Percentiles rank a stretch among this genome's conserved stretches.
These are phyloP conservation scores for Gossypium longicalyx DNA, from an alignment of 345 rosid species.

Conservation along the genomic window DNA sequence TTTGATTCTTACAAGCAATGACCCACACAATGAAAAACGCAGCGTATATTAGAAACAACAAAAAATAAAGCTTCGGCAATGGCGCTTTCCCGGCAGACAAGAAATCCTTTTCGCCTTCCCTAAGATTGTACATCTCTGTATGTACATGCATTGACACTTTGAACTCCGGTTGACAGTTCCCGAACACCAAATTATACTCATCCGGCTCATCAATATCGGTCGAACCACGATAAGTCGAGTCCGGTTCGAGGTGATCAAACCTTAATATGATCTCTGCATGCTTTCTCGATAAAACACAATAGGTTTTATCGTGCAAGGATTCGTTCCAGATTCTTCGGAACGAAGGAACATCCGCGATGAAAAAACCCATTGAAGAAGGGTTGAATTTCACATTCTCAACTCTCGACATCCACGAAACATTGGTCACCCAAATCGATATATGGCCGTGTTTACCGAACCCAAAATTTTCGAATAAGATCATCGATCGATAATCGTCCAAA, in stretches of 20 bases:
- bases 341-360: constrained; percentile 27
- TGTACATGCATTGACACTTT: constrained; percentile 45
- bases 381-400: constrained; percentile 9
- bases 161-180: constrained; percentile 44
- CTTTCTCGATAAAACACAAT: constrained; percentile 38
- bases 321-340: constrained; percentile 28
- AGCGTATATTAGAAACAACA: constrained; percentile 29
- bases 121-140: constrained; percentile 45
- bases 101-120: constrained; percentile 33
- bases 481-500: constrained; percentile 29
- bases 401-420: constrained; percentile 29
- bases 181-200: constrained; percentile 39
- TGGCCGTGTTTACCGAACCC: constrained; percentile 39
- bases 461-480: constrained; percentile 46
- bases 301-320: constrained; percentile 4
- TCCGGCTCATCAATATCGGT: constrained; percentile 24
- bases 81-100: constrained; percentile 46
- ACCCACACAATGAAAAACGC: constrained; percentile 29
- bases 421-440: constrained; percentile 24
- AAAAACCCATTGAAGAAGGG: constrained; percentile 43
- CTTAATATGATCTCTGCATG: constrained; percentile 26
- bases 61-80: constrained; percentile 34
- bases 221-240: constrained; percentile 28
- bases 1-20: constrained; percentile 28
- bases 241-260: constrained; percentile 22